A percentile compares a stretch with the other conserved stretches of the same genome.
Evolutionary conservation across 106 monocot species (phyloP).

Genomic region (Hemerocallis citrina): DNA sequence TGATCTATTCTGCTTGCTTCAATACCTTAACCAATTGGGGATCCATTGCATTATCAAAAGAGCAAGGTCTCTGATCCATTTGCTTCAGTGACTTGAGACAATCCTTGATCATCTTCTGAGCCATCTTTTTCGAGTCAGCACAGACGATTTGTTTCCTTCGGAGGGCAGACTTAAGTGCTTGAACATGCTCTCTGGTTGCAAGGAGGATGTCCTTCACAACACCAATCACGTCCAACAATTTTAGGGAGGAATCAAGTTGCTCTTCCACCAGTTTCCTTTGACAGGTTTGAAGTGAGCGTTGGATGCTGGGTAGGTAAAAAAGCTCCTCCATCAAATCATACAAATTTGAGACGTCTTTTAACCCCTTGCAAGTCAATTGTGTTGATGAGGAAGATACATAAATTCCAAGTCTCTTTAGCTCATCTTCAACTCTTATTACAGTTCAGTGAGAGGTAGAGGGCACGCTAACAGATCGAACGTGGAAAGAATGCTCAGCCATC

Average conservation of each 20-base stretch:
- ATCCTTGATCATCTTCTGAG: background rate
- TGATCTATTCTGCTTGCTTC: no score
- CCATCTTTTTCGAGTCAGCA: background rate
- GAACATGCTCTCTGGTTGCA: conserved; percentile 3
- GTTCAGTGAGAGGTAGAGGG: conserved; percentile 25
- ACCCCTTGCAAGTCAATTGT: conserved; percentile 1
- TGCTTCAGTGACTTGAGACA: no score
- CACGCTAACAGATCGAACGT: conserved; percentile 38
- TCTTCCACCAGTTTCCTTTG: conserved; percentile 25
- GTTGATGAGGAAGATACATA: conserved; percentile 9
- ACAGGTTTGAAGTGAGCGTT: background rate
- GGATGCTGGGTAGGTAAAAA: conserved; percentile 9
- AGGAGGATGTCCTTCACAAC: conserved; percentile 6
- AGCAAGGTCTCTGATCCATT: no score
- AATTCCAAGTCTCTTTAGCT: conserved; percentile 15
- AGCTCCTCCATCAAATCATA: conserved; percentile 22
- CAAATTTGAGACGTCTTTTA: conserved; percentile 5
- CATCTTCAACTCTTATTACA: conserved; percentile 1
- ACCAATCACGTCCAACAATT: conserved; percentile 20
- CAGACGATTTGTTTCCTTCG: conserved; percentile 9
- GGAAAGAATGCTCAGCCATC: background rate
- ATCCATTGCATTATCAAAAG: no score
- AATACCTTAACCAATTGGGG: no score
- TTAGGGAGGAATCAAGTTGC: conserved; percentile 22
- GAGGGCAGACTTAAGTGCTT: conserved; percentile 6